Evolutionary conservation across 2,329 filamentous ascomycete species (phyloP), one percentile per base, ranked within the genome.

Genomic region (Sporothrix sp.): DNA sequence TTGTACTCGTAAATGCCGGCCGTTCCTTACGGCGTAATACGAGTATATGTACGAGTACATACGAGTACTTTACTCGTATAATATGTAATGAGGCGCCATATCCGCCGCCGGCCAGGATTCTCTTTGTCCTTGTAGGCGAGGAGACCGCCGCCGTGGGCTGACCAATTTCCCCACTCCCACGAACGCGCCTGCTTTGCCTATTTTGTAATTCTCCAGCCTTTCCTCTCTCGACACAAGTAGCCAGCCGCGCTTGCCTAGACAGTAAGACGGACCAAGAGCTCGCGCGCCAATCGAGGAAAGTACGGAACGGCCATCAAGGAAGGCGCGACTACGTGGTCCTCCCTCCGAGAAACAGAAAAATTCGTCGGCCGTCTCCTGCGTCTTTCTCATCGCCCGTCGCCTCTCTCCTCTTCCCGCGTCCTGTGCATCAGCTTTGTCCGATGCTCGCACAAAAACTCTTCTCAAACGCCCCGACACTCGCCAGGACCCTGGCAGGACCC

Each of bases 161-260:
- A 37, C 38, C 46, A 42, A 50, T 43, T 42, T 43, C 47, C 38
- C 38, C 28, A 36, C 46, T 49, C 35, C 18, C 9, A 7, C 13
- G 25, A n/a, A 25, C 46, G 46, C 37, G 46, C 46, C 42, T 48
- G 45, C 21, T n/a, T 10, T 35, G n/a, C n/a, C n/a, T n/a, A n/a
- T n/a, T 48, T 40, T 35, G 32, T 48, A 39, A 32, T 25, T 23
- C 35, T 21, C 16, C 11, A n/a, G n/a, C n/a, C n/a, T 48, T 25
- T 20, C 16, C 23, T 25, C 32, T n/a, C 20, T 36, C 30, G 6
- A 27, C 30, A 23, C 11, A 18, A 47, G 33, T 3, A 14, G 33
- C 9, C 28, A n/a, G 10, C 18, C 16, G 33, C 33, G 33, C 44
- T 47, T 47, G 21, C 11, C 14, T 28, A 27, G 27, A 37, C 21